Evolutionary conservation across 352 stramenopile species (phyloP).

Genomic region (Pythium monospermum): DNA sequence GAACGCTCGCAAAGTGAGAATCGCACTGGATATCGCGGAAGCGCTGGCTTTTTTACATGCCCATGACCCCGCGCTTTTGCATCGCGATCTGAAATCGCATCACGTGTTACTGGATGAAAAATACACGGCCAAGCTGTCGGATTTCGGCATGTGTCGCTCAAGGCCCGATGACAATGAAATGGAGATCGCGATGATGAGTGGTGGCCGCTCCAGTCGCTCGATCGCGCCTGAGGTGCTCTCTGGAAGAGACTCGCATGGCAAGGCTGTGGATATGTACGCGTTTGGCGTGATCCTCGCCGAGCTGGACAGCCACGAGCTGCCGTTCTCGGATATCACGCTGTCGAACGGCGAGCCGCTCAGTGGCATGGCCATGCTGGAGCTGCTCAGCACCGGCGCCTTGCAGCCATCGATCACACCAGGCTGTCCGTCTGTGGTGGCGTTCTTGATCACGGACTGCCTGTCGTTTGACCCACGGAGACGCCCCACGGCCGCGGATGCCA

Average conservation of each 20-base stretch:
- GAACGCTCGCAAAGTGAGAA: slow-evolving; percentile 43
- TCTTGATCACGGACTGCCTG: slow-evolving; percentile 52
- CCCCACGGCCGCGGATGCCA: slow-evolving; percentile 32
- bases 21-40: slow-evolving; percentile 25
- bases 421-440: slow-evolving; percentile 39
- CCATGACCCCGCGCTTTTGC: slow-evolving; percentile 21
- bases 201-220: slow-evolving; percentile 38
- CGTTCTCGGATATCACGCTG: slow-evolving; percentile 54
- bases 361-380: slow-evolving; percentile 44
- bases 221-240: slow-evolving; percentile 62
- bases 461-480: slow-evolving; percentile 38
- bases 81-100: slow-evolving; percentile 30
- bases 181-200: slow-evolving; percentile 24
- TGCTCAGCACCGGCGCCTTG: slow-evolving; percentile 45
- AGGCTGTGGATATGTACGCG: slow-evolving; percentile 62
- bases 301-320: slow-evolving; percentile 62
- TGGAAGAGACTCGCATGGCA: slow-evolving; percentile 34
- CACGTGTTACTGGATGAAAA: slow-evolving; percentile 29
- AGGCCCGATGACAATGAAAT: slow-evolving; percentile 10
- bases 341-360: slow-evolving; percentile 48
- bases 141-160: slow-evolving; percentile 22
- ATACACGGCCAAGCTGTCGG: slow-evolving; percentile 26
- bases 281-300: slow-evolving; percentile 70
- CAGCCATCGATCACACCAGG: slow-evolving; percentile 40
- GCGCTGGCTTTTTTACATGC: slow-evolving; percentile 31